Evolutionary conservation across 2,329 filamentous ascomycete species (phyloP).

Genomic region (Talaromyces sp.): DNA sequence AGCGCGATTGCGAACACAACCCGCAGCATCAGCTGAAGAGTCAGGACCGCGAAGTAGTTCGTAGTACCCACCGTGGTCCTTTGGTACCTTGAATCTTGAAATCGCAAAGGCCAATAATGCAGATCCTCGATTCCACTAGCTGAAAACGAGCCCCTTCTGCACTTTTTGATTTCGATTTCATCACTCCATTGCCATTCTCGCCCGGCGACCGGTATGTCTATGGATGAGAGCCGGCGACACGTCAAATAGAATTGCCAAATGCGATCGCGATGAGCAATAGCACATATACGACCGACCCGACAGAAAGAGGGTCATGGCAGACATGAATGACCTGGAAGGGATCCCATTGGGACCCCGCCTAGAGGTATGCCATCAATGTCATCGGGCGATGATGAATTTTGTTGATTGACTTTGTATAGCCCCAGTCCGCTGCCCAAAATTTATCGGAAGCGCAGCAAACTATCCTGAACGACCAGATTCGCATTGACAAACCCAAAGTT

Average conservation of each 20-base stretch:
- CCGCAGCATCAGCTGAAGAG: background rate
- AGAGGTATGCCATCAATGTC: background rate
- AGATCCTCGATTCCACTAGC: background rate
- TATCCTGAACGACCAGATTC: slow-evolving; percentile 48
- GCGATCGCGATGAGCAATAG: background rate
- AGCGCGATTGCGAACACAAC: background rate
- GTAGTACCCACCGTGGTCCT: background rate
- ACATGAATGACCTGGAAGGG: background rate
- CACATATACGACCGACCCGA: background rate
- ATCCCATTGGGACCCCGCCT: background rate
- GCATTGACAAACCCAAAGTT: slow-evolving; percentile 57
- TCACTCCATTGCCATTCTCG: background rate
- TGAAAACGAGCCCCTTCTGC: background rate
- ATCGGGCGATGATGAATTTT: background rate
- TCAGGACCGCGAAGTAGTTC: background rate
- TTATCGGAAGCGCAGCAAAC: background rate
- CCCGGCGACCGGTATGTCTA: background rate
- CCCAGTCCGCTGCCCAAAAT: background rate
- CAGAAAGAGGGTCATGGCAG: background rate
- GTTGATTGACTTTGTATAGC: background rate
- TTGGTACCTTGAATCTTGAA: background rate
- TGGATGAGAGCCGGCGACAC: background rate
- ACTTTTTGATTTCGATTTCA: background rate
- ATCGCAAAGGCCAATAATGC: background rate
- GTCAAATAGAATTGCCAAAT: background rate